phyloP scores from a whole-genome alignment of 805 yeast species.

The Candida maris region DNA sequence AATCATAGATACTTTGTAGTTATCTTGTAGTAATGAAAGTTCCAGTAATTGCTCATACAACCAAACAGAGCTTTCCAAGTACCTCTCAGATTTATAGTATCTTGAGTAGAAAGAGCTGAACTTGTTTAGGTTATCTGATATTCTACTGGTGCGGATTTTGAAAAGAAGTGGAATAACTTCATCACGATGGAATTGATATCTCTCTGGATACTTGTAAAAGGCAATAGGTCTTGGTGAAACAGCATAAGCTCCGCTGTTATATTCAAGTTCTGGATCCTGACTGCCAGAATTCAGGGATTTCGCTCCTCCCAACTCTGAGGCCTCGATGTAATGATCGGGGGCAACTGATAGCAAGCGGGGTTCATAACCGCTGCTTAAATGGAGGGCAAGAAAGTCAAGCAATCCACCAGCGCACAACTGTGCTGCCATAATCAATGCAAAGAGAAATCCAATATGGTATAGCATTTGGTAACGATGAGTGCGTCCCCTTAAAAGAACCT shows the following conservation, averaged over 20 bases:
- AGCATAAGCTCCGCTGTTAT: constrained; percentile 1
- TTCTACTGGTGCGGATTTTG: constrained; percentile 8
- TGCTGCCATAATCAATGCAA: too few species aligned
- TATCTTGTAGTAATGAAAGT: constrained; percentile 2
- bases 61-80: constrained; percentile 73
- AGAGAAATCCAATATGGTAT: too few species aligned
- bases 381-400: too few species aligned
- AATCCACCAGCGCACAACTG: too few species aligned
- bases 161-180: constrained; percentile 31
- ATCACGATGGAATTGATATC: constrained; percentile 30
- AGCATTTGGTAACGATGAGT: too few species aligned
- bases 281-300: too few species aligned
- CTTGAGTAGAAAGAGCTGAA: constrained; percentile 49
- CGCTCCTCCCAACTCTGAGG: too few species aligned
- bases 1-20: constrained; percentile 14
- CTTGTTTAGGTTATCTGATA: constrained; percentile 9
- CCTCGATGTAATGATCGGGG: too few species aligned
- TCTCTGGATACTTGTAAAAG: constrained; percentile 52
- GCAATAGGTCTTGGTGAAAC: constrained; percentile 11
- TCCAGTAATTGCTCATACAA: constrained; percentile 34
- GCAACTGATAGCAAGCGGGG: too few species aligned
- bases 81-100: constrained; percentile 69
- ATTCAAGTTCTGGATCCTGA: too few species aligned
- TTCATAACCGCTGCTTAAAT: too few species aligned
- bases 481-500: too few species aligned